Evolutionary conservation across 345 rosid genomes (phyloP).

Genomic region (Nasturtium officinale): DNA sequence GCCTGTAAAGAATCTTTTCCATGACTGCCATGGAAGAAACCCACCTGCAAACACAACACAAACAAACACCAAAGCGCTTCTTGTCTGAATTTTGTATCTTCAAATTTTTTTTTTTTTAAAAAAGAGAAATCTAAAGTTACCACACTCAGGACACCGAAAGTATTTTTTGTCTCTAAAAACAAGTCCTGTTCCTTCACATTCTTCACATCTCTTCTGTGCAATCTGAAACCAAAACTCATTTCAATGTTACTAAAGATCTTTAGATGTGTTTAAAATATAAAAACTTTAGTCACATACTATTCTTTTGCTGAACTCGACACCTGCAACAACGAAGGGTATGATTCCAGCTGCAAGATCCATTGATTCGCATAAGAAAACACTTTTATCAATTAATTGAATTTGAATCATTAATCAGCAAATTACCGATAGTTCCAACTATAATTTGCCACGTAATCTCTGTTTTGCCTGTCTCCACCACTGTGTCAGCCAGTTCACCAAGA

Average conservation of each 20-base stretch:
- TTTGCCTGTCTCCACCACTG: conserved; percentile 47
- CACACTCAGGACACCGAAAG: conserved; percentile 67
- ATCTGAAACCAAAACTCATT: conserved; percentile 52
- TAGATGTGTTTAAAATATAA: neutral
- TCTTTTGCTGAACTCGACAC: conserved; percentile 90
- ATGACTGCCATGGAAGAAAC: conserved; percentile 93
- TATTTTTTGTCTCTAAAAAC: conserved; percentile 58
- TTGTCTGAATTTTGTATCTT: neutral
- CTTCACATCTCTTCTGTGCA: conserved; percentile 74
- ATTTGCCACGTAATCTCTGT: conserved; percentile 77
- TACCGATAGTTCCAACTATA: conserved; percentile 71
- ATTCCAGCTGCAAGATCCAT: conserved; percentile 76
- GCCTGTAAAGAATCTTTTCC: conserved; percentile 90
- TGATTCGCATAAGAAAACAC: conserved; percentile 34
- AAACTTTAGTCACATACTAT: conserved; percentile 48
- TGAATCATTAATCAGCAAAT: neutral
- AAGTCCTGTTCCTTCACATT: conserved; percentile 75
- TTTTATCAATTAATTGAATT: neutral
- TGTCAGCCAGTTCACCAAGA: conserved; percentile 46
- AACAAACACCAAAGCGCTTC: conserved; percentile 3
- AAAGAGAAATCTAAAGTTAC: conserved; percentile 37
- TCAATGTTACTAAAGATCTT: neutral
- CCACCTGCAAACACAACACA: conserved; percentile 58
- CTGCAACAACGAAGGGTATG: conserved; percentile 79
- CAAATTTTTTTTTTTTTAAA: no score